Percentiles rank a stretch among this genome's conserved stretches.
These are phyloP conservation scores for Fusarium sp. DNA, from an alignment of 2,329 filamentous ascomycete species.

Conservation along the genomic window DNA sequence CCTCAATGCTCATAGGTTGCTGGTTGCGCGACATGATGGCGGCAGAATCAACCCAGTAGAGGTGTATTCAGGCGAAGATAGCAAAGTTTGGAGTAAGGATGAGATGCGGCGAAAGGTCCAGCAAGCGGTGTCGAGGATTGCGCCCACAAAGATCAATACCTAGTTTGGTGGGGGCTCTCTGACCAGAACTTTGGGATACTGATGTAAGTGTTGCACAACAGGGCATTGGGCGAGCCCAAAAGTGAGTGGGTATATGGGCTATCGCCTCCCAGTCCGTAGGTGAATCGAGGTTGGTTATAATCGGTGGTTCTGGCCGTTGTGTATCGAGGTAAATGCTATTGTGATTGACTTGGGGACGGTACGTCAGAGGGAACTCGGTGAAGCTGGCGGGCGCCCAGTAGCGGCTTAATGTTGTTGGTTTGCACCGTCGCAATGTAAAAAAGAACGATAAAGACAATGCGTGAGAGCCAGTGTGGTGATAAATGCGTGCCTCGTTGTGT, in stretches of 20 bases:
- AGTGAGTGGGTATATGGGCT: neutral
- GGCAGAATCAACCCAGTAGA: neutral
- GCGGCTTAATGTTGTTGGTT: slow-evolving; percentile 12
- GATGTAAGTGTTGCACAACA: slow-evolving; percentile 20
- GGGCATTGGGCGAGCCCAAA: slow-evolving; percentile 31
- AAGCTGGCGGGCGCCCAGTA: slow-evolving; percentile 21
- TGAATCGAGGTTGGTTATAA: neutral
- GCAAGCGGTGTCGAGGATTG: slow-evolving; percentile 2
- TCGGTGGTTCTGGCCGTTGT: neutral
- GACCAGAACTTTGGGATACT: slow-evolving; percentile 5
- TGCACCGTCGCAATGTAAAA: slow-evolving; percentile 9
- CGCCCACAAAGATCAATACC: slow-evolving; percentile 19
- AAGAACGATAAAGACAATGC: neutral
- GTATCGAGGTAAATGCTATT: slow-evolving; percentile 9
- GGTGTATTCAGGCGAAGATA: neutral
- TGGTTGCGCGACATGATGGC: slow-evolving; percentile 49
- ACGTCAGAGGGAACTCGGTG: slow-evolving; percentile 37
- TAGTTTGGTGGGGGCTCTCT: slow-evolving; percentile 17
- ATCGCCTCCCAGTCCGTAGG: slow-evolving; percentile 13
- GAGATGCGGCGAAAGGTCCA: neutral
- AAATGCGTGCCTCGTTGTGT: slow-evolving; percentile 16
- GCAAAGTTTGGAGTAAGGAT: neutral
- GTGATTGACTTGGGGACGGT: slow-evolving; percentile 21
- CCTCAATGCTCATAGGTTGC: slow-evolving; percentile 77
- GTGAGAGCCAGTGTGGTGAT: neutral